Evolutionary conservation across 139 green algal species (phyloP), one percentile per base, ranked within the genome.

Genomic region (Tetradesmus obliquus): DNA sequence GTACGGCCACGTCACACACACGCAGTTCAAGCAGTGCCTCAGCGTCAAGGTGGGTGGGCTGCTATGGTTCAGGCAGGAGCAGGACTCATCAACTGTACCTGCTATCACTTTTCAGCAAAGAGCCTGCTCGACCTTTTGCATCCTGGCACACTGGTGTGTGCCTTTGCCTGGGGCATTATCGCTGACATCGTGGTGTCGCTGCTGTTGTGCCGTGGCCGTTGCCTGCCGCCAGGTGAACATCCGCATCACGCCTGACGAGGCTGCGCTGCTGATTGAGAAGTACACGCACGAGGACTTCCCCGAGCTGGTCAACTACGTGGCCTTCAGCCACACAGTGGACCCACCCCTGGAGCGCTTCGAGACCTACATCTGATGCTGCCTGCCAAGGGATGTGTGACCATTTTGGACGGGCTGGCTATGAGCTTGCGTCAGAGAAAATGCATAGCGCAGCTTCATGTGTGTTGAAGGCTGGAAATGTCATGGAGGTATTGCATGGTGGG

Each of bases 261-360:
- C 91, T 1, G 32, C 88, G 20, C 82, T 97, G 86, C 85, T 97
- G 55, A 91, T 92, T 76, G 85, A 94, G 69, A 97, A 97, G 91
- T 97, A 96, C 87, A 60, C 81, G 8, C 89, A 97, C 84, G 94
- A 97, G 54, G 95, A 98, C 88, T 96, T 96, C 89, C 93, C 93
- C 10, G 96, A 98, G 82, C 66, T 97, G 81, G 93, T 97, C 12
- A 98, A 98, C 94, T 98, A 97, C 93, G 91, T 97, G 19, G 94
- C 94, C 10, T 97, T 97, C 88, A 84, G 80, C 80, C 81, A 88
- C 60, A 92, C 74, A 12, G 89, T 92, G 5, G 89, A 92, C 66
- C 89, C 89, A 17, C 82, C 58, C 17, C 55, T 92, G 62, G 82
- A 22, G 2, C 17, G 60, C 4, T 92, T 92, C 62, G 89, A 92